Base-by-base conservation (phyloP, 177 flowering plant species). In the Vitis hybrid region DNA sequence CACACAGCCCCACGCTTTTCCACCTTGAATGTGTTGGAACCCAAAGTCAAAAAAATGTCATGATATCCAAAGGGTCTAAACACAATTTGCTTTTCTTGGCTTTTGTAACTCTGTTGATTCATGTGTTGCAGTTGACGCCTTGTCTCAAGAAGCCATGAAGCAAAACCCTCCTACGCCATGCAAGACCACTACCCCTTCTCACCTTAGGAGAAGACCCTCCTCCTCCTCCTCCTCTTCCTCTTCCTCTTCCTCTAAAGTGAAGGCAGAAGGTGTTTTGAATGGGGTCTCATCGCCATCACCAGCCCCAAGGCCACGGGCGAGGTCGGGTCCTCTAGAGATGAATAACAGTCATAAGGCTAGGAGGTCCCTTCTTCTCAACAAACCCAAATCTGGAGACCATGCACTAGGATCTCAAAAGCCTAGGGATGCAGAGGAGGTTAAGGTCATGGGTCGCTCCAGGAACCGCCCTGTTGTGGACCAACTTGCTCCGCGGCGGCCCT, bases 381-480 rank as follows among this genome's bases (percentile, higher is more conserved):
- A 68, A 64, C 76, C 76, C 46, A 84, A 84, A 65, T 71, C 85
- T 52, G 74, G 72, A 52, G 86, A 79, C 60, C 74, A 69, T 18
- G 60, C 16, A 2, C 68, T 52, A 35, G 76, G 71, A 48, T 68
- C 79, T 66, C 81, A 72, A 55, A 72, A 74, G 66, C 75, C 73
- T 65, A 70, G 73, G 64, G 82, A 73, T 65, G 30, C 55, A 14
- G 83, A 80, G 54, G 83, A 78, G 35, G 58, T 27, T 49, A 77
- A 48, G 57, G 48, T 73, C 63, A 71, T 66, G 60, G 65, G 72
- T 74, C 57, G 80, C n/a, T 30, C 70, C 7, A 63, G 57, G 49
- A 73, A 64, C 52, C 66, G 82, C 55, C 74, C 60, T 6, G 70
- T 72, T 18, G 75, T 67, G 4, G 88, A 85, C 72, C 87, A 82